phyloP scores from a whole-genome alignment of 2,329 filamentous ascomycete species.

The Cordyceps pruinosa region DNA sequence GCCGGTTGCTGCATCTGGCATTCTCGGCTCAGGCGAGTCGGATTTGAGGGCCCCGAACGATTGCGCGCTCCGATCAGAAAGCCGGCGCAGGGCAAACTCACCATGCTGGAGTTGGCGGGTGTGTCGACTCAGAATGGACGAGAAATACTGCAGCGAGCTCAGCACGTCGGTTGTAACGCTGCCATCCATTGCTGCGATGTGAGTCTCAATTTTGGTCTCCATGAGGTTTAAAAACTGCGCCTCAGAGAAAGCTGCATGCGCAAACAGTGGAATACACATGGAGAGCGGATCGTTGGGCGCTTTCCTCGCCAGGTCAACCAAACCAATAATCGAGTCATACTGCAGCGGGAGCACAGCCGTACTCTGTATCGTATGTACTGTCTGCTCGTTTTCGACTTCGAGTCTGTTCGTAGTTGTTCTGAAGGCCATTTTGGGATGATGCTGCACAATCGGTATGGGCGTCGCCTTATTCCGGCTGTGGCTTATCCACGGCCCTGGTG shows the following conservation, averaged over 20 bases:
- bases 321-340: slow-evolving; percentile 9
- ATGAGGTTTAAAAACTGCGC: slow-evolving; percentile 14
- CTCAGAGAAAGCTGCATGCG: slow-evolving; percentile 13
- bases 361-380: neutral
- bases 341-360: slow-evolving; percentile 8
- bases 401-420: slow-evolving; percentile 4
- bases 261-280: slow-evolving; percentile 13
- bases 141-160: slow-evolving; percentile 12
- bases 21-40: neutral
- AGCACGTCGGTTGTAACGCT: neutral
- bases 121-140: slow-evolving; percentile 12
- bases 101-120: slow-evolving; percentile 5
- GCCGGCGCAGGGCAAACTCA: neutral
- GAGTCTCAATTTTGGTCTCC: slow-evolving; percentile 6
- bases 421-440: slow-evolving; percentile 12
- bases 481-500: slow-evolving; percentile 12
- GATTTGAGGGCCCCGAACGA: too few species aligned
- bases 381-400: neutral
- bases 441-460: slow-evolving; percentile 10
- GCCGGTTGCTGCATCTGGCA: too few species aligned
- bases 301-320: slow-evolving; percentile 10
- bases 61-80: neutral
- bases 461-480: slow-evolving; percentile 7
- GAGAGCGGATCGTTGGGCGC: slow-evolving; percentile 12
- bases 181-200: neutral